These are phyloP conservation scores for Tetraselmis striata DNA, from an alignment of 139 green algal species.

Conservation along the genomic window DNA sequence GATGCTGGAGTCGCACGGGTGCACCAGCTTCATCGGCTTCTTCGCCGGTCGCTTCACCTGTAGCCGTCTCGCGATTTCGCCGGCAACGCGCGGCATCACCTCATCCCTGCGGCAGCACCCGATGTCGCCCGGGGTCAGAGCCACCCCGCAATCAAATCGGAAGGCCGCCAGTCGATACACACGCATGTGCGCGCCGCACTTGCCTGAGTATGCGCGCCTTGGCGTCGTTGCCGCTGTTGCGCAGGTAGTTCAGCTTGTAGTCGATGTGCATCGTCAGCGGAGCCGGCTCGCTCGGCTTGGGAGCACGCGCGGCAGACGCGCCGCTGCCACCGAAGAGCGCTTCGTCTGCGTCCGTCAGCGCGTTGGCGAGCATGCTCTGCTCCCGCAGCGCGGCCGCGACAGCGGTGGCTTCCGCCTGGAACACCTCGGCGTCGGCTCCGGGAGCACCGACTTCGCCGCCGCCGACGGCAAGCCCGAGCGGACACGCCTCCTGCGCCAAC, in stretches of 20 bases:
- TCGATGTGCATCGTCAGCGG: neutral
- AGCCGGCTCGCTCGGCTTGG: neutral
- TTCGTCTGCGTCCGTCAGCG: neutral
- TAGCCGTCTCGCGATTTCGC: neutral
- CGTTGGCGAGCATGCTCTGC: neutral
- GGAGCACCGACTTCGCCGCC: neutral
- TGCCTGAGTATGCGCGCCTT: neutral
- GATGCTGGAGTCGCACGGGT: neutral
- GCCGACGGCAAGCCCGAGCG: neutral
- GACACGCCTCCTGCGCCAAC: neutral
- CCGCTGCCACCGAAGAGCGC: neutral
- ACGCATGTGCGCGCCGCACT: neutral
- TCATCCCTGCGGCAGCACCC: neutral
- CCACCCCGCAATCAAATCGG: neutral
- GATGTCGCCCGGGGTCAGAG: neutral
- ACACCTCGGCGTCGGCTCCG: neutral
- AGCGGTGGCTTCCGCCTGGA: neutral
- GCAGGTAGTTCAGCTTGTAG: neutral
- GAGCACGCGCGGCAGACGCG: no score
- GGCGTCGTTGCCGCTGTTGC: neutral
- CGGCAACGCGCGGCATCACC: neutral
- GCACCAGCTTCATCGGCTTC: neutral
- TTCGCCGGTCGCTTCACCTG: neutral
- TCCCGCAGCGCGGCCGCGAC: neutral
- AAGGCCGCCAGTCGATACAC: neutral